Evolutionary conservation across 345 rosid genomes (phyloP).

Genomic region (Isatis tinctoria): DNA sequence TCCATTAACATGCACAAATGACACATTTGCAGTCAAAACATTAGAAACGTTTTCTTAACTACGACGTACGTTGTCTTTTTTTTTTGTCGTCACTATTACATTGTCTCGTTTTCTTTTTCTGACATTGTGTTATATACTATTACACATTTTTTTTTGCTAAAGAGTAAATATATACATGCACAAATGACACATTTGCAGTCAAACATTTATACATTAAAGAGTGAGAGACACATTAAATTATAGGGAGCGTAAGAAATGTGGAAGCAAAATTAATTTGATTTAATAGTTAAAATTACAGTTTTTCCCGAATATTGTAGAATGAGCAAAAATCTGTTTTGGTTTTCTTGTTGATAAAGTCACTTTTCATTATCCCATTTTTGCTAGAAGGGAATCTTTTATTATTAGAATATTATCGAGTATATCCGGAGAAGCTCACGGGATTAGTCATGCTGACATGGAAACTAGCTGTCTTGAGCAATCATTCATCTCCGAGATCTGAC

Average conservation of each 20-base stretch:
- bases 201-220: neutral
- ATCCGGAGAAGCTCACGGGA: constrained; percentile 1
- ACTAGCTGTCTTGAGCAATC: constrained; percentile 39
- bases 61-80: no score
- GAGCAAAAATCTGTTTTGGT: neutral
- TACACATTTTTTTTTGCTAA: neutral
- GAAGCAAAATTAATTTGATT: neutral
- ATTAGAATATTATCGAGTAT: constrained; percentile 17
- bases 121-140: neutral
- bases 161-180: no score
- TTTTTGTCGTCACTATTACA: no score
- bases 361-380: neutral
- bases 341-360: constrained; percentile 4
- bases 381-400: neutral
- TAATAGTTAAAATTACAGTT: neutral
- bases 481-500: neutral
- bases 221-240: no score
- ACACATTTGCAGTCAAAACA: no score
- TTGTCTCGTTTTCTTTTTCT: neutral
- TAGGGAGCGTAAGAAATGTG: neutral
- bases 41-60: neutral
- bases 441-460: constrained; percentile 44
- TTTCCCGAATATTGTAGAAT: neutral
- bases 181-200: neutral
- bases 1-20: no score